Evolutionary conservation across 768 basidiomycete species (phyloP).

Genomic region (Epithele typhae): DNA sequence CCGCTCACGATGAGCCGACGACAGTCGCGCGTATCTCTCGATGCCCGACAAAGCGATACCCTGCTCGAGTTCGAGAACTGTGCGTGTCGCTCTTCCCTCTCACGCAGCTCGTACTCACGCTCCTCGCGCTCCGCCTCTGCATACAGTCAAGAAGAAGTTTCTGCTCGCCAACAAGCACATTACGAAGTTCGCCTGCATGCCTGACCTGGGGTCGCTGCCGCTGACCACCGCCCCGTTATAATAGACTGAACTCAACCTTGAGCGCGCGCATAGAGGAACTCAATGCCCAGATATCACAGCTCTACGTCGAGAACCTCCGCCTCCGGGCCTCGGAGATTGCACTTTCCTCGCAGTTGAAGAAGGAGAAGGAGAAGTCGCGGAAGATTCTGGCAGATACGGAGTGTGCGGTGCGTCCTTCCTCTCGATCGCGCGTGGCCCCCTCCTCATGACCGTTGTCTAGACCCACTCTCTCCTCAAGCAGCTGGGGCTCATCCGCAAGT

Average conservation of each 20-base stretch:
- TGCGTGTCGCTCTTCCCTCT: conserved; percentile 36
- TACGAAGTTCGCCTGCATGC: conserved; percentile 55
- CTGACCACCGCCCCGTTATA: not conserved
- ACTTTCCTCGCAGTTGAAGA: conserved; percentile 70
- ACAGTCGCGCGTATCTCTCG: conserved; percentile 45
- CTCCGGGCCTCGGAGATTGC: conserved; percentile 79
- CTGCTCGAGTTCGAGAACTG: conserved; percentile 83
- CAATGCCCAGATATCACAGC: conserved; percentile 75
- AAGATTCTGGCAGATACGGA: conserved; percentile 72
- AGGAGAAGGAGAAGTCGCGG: conserved; percentile 72
- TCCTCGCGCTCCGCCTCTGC: conserved; percentile 5
- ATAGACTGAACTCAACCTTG: conserved; percentile 79
- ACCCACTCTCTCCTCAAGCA: conserved; percentile 51
- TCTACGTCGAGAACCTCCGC: conserved; percentile 79
- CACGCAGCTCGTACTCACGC: conserved; percentile 22
- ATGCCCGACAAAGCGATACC: conserved; percentile 70
- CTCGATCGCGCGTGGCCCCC: not conserved
- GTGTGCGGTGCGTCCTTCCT: conserved; percentile 50
- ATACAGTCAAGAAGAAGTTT: conserved; percentile 91
- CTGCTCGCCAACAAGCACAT: conserved; percentile 89
- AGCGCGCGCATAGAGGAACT: conserved; percentile 83
- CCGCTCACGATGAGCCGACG: conserved; percentile 33
- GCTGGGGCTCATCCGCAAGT: conserved; percentile 58
- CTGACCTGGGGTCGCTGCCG: not conserved
- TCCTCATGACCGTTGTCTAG: conserved; percentile 5